Conservation (phyloP, 495 filamentous ascomycete genomes). For the Podospora comata region DNA sequence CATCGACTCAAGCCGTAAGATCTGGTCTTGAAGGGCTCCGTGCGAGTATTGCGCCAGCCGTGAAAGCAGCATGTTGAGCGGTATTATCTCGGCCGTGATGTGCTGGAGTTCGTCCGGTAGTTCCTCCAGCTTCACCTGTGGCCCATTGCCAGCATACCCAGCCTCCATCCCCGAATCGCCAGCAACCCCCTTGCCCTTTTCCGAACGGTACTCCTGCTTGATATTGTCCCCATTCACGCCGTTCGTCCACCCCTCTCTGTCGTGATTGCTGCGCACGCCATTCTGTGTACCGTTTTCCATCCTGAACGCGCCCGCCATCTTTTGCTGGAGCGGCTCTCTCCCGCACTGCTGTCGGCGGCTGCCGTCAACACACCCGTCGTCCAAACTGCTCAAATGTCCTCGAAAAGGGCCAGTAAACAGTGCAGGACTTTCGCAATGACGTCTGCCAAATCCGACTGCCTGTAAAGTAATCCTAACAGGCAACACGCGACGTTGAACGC, state of each 20-base stretch:
- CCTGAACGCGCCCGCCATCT: constrained; percentile 44
- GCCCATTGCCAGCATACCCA: constrained; percentile 16
- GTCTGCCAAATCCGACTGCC: neutral
- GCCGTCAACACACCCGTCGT: neutral
- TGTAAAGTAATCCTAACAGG: neutral
- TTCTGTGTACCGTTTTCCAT: constrained; percentile 53
- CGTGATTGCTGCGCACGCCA: constrained; percentile 48
- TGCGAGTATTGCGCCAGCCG: constrained; percentile 80
- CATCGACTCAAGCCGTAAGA: constrained; percentile 67
- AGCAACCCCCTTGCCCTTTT: constrained; percentile 27
- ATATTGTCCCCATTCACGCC: constrained; percentile 37
- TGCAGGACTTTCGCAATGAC: neutral
- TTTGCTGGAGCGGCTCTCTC: constrained; percentile 20
- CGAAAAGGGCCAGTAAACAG: neutral
- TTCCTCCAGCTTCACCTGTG: constrained; percentile 42
- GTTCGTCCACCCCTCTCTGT: constrained; percentile 43
- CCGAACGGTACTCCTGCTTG: constrained; percentile 18
- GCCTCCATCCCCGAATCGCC: constrained; percentile 23
- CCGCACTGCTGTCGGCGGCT: constrained; percentile 12
- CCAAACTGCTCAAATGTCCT: neutral
- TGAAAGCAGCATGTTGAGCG: constrained; percentile 64
- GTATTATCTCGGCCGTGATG: constrained; percentile 71
- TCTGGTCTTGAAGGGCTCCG: constrained; percentile 65
- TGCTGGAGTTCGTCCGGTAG: constrained; percentile 74
- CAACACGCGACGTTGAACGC: neutral